Evolutionary conservation across 2,329 filamentous ascomycete genomes (phyloP), one percentile per base, ranked within the genome.

Genomic region (Talaromyces atroroseus): DNA sequence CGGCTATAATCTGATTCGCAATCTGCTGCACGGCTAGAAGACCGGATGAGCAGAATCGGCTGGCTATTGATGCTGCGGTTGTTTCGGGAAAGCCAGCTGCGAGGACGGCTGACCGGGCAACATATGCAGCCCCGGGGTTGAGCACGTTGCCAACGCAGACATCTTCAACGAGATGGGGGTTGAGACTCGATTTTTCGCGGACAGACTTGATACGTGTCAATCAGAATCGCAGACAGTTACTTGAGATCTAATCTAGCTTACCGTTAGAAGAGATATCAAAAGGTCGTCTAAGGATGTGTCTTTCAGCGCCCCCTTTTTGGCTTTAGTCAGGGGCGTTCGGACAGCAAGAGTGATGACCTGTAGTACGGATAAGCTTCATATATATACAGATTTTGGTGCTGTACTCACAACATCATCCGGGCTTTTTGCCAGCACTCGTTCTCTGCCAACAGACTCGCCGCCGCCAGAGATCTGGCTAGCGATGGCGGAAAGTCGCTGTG

Each of bases 21-120:
- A 96, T 86, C 70, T 96, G 92, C 62, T 94, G 88, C 68, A 89
- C 90, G 20, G 92, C 90, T 72, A 95, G 89, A 44, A 96, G 82
- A 24, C 92, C 92, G 12, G 87, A 91, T 2, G 89, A 92, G 78
- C 92, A 96, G 78, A 96, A 92, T 63, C 92, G 81, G 81, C 96
- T 96, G 68, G 95, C 78, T 54, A 87, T 84, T 69, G 89, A 90
- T 56, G 92, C 87, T 26, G 90, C 87, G 8, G 90, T 83, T 18
- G 83, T 82, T 63, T 87, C 87, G 53, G 92, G 89, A 77, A 95
- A 92, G 52, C 92, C 92, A 40, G 92, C 92, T 3, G 89, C 89
- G 58, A 96, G 80, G 42, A 87, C 86, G 26, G 92, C 90, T 50
- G 90, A 92, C 60, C 92, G 87, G 81, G 94, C 92, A 53, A 92